A percentile compares a stretch with the other conserved stretches of the same genome.
Conservation (phyloP, 2,329 filamentous ascomycete genomes). For the Verticillium isaacii region DNA sequence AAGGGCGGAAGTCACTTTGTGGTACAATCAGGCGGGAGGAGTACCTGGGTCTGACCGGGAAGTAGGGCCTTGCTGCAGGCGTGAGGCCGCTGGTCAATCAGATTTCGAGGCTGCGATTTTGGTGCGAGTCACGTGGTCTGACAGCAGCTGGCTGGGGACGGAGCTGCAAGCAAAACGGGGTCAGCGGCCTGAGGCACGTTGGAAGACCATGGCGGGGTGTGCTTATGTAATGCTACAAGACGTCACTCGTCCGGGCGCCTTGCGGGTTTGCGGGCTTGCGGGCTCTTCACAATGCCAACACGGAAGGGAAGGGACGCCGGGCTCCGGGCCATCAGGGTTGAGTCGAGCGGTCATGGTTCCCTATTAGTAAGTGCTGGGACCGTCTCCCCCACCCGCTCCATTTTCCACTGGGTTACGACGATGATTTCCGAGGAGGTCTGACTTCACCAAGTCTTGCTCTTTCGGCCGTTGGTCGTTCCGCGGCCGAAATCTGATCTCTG, state of each 20-base stretch:
- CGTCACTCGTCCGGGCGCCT: background rate
- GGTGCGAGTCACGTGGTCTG: constrained; percentile 6
- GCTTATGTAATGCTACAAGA: background rate
- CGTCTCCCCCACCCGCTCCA: background rate
- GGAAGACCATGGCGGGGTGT: background rate
- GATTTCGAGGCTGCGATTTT: constrained; percentile 7
- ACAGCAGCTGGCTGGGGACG: background rate
- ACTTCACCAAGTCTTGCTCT: too few species aligned
- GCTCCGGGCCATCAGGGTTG: background rate
- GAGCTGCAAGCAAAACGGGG: background rate
- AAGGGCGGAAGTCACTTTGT: constrained; percentile 25
- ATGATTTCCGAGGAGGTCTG: background rate
- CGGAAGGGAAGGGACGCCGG: background rate
- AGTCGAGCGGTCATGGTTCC: background rate
- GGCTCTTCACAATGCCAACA: background rate
- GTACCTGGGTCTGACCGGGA: constrained; percentile 4
- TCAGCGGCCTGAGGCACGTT: too few species aligned
- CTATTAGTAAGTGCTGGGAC: background rate
- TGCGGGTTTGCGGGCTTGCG: too few species aligned
- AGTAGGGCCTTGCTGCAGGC: constrained; percentile 3
- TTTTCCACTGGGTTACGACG: background rate
- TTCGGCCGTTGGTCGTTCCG: too few species aligned
- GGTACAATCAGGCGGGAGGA: constrained; percentile 23
- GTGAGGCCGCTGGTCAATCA: constrained; percentile 7
- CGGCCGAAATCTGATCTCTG: too few species aligned